Evolutionary conservation across 2,329 filamentous ascomycete species (phyloP).

Genomic region (Stachybotrys chartarum): DNA sequence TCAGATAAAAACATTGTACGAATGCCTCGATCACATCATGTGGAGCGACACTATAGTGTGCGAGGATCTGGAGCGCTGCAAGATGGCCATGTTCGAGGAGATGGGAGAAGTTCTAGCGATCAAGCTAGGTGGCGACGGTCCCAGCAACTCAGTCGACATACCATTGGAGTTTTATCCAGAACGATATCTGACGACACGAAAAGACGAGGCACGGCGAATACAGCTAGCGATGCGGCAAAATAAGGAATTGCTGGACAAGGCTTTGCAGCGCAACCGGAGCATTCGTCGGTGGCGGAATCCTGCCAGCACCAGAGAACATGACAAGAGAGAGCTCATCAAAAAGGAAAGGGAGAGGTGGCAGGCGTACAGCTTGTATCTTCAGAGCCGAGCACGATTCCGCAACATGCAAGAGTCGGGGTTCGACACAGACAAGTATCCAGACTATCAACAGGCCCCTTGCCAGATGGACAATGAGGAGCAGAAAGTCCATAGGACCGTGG

Average conservation of each 20-base stretch:
- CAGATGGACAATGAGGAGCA: slow-evolving; percentile 25
- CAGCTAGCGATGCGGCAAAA: slow-evolving; percentile 13
- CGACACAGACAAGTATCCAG: slow-evolving; percentile 28
- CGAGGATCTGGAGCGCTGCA: slow-evolving; percentile 25
- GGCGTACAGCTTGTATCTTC: slow-evolving; percentile 24
- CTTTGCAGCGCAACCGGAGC: background rate
- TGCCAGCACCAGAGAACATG: background rate
- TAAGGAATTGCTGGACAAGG: background rate
- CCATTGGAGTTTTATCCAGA: slow-evolving; percentile 46
- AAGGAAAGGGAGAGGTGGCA: slow-evolving; percentile 23
- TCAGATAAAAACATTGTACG: slow-evolving; percentile 36
- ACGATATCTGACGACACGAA: slow-evolving; percentile 39
- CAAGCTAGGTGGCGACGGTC: slow-evolving; percentile 33
- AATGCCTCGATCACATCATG: slow-evolving; percentile 39
- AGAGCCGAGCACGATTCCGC: slow-evolving; percentile 26
- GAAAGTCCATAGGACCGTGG: slow-evolving; percentile 18
- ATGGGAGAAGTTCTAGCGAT: slow-evolving; percentile 45
- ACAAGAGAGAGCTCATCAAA: slow-evolving; percentile 23
- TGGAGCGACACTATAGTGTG: slow-evolving; percentile 36
- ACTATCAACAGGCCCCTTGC: slow-evolving; percentile 31
- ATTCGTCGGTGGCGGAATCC: background rate
- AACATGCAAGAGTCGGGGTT: slow-evolving; percentile 29
- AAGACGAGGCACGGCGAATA: slow-evolving; percentile 38
- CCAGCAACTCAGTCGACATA: slow-evolving; percentile 38
- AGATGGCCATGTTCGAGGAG: slow-evolving; percentile 36